A percentile compares a stretch with the other conserved stretches of the same genome.
Evolutionary conservation across 306 rosid genomes (phyloP).

Genomic region (Urtica urens): DNA sequence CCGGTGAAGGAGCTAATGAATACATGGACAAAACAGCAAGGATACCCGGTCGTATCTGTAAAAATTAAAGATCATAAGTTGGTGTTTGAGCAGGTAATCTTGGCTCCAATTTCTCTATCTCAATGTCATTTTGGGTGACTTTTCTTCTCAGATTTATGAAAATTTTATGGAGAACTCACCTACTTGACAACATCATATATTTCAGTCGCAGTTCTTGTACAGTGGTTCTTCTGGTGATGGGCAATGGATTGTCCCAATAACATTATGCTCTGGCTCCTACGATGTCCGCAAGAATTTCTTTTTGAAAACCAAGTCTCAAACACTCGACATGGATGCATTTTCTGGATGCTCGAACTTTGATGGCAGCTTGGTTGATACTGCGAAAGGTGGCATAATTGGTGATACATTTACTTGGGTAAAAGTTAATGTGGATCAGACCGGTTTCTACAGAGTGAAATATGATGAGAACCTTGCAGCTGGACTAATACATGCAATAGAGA

Average conservation of each 20-base stretch:
- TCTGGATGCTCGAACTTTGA: conserved; percentile 22
- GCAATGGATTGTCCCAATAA: conserved; percentile 78
- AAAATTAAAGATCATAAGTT: conserved; percentile 44
- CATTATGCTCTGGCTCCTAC: conserved; percentile 63
- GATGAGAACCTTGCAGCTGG: conserved; percentile 61
- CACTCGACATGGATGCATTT: conserved; percentile 41
- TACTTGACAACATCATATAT: conserved; percentile 8
- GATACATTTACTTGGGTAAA: conserved; percentile 50
- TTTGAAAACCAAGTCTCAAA: conserved; percentile 45
- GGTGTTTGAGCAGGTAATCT: conserved; percentile 76
- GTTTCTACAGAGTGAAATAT: conserved; percentile 92
- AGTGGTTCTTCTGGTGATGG: conserved; percentile 77
- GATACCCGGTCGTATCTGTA: conserved; percentile 82
- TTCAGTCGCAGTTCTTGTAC: conserved; percentile 72
- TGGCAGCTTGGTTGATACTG: background rate
- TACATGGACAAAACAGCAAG: conserved; percentile 91
- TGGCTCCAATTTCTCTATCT: conserved; percentile 9
- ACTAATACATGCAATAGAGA: conserved; percentile 65
- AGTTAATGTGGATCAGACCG: conserved; percentile 86
- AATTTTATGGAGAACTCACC: conserved; percentile 5
- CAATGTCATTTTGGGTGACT: background rate
- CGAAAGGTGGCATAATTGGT: conserved; percentile 18
- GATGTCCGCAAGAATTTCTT: conserved; percentile 56
- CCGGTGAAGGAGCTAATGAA: conserved; percentile 79
- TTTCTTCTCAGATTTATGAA: background rate